Evolutionary conservation across 306 rosid species (phyloP).

Genomic region (Trichosanthes truncata): DNA sequence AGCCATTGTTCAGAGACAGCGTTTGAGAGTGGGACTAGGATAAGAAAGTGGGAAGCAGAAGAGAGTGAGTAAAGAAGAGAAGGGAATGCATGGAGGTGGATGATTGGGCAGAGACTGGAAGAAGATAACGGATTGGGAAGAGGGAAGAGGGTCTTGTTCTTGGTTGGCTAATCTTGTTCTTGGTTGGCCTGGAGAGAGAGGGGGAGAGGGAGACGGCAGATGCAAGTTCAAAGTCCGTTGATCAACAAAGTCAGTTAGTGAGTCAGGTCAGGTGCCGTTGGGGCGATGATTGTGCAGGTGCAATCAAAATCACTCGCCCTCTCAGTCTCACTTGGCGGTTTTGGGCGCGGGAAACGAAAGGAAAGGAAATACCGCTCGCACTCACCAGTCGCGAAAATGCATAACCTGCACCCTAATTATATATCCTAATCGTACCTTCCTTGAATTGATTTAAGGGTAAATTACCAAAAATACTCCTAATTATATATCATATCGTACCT

Average conservation of each 20-base stretch:
- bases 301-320: background rate
- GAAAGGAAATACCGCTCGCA: background rate
- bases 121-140: background rate
- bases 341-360: background rate
- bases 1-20: constrained; percentile 22
- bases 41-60: background rate
- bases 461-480: too few relatives aligned
- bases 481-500: too few relatives aligned
- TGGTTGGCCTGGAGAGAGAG: background rate
- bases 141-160: background rate
- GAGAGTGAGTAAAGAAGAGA: background rate
- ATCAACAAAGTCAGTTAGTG: background rate
- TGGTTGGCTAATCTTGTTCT: background rate
- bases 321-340: background rate
- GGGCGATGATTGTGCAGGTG: background rate
- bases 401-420: background rate
- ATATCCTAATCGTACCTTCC: too few relatives aligned
- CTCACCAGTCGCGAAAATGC: background rate
- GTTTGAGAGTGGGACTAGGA: background rate
- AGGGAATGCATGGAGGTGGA: background rate
- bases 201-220: background rate
- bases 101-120: background rate
- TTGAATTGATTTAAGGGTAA: too few relatives aligned
- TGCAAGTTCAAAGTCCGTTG: background rate
- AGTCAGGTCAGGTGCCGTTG: background rate